Evolutionary conservation across 495 filamentous ascomycete genomes (phyloP), one percentile per base, ranked within the genome.

Genomic region (Ramalina intermedia): DNA sequence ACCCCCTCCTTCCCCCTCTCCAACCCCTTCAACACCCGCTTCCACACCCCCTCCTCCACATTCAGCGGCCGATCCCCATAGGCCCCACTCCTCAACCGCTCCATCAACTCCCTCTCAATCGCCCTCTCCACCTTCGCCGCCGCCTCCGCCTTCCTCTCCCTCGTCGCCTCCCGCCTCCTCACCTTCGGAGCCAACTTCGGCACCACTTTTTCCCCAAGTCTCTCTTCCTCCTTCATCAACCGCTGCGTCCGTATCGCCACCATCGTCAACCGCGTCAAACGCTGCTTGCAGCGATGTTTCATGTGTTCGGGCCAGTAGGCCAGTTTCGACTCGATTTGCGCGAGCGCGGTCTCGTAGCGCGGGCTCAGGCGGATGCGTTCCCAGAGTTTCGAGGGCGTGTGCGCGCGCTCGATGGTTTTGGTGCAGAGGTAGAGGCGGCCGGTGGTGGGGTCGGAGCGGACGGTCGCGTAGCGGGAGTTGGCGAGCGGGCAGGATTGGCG

Each of bases 251-350:
- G 77, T 46, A 96, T 89, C 8, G 78, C 79, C 8, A 98, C 93
- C 69, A 96, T 93, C 37, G 87, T 93, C 59, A 98, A 71, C 42
- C 91, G 75, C 17, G 91, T 98, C 21, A 98, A 75, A 51, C 91
- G 82, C 69, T 98, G 91, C 69, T 98, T 98, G 78, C 88, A 94
- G 67, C 94, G 94, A 70, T 96, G 93, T 43, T 87, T 66, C 52
- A 96, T 68, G 64, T 94, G 94, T 61, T 95, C 94, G 24, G 91
- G 91, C 82, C 87, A 96, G 75, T 94, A 96, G 57, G 87, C 82
- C 43, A 98, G 74, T 9, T 83, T 75, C 53, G 84, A 76, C 59
- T 96, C 93, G 55, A 98, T 80, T 62, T 94, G 88, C 49, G 80
- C 73, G 18, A 96, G 75, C 0, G 91, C 93, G 53, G 84, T 80